phyloP scores from a whole-genome alignment of 345 rosid genomes.

The Eucalyptus guilfoylei region DNA sequence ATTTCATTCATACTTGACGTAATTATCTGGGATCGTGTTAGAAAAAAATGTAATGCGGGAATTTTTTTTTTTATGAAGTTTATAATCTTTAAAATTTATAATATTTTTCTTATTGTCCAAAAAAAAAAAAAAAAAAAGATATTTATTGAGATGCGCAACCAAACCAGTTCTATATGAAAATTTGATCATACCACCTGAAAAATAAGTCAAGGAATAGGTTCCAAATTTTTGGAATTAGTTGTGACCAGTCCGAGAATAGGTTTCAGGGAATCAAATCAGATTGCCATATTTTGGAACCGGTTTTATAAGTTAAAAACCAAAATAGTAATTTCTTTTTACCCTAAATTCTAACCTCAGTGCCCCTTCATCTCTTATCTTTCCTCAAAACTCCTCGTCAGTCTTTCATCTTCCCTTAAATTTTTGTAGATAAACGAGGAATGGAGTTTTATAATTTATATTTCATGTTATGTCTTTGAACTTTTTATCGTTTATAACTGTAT shows the following conservation, averaged over 20 bases:
- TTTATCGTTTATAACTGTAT: too few species aligned
- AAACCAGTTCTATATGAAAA: too few species aligned
- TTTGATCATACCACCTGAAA: rapidly evolving
- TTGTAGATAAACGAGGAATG: too few species aligned
- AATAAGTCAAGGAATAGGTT: too few species aligned
- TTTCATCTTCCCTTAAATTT: neutral
- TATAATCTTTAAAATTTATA: neutral
- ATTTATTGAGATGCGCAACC: neutral
- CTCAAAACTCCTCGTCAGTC: neutral
- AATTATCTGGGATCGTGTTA: neutral
- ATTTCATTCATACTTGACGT: neutral
- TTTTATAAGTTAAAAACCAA: neutral
- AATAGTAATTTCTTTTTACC: neutral
- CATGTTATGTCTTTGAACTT: too few species aligned
- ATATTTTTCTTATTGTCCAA: neutral
- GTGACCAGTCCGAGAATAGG: rapidly evolving
- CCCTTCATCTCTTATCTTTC: too few species aligned
- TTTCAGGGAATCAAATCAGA: neutral
- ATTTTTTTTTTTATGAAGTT: neutral
- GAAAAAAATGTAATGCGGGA: neutral
- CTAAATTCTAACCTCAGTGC: neutral
- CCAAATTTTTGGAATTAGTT: rapidly evolving
- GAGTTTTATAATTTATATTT: neutral
- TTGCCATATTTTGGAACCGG: rapidly evolving
- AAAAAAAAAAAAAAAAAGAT: neutral